Evolutionary conservation across 2,329 filamentous ascomycete genomes (phyloP), one percentile per base, ranked within the genome.

Genomic region (Aspergillus udagawae): DNA sequence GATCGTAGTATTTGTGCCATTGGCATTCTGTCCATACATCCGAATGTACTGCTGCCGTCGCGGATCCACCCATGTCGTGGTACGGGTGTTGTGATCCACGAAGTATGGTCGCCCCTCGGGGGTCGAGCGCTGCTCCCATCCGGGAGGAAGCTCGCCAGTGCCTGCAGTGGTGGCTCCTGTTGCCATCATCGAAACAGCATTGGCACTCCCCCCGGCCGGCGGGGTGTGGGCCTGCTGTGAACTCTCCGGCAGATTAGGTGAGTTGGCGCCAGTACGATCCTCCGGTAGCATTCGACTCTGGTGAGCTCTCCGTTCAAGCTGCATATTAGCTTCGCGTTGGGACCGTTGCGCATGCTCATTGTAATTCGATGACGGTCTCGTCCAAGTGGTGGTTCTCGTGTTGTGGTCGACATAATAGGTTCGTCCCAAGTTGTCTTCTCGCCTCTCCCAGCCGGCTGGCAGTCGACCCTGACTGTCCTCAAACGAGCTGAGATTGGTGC

Each of bases 391-490:
- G 55, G 94, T 93, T 67, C 94, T 84, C 6, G 92, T 96, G 74
- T 97, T 97, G 74, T 97, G 94, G 70, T 99, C 94, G 53, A 99
- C 94, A 72, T 97, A 99, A 73, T 99, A 99, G 23, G 93, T 97
- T 68, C 94, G 85, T 53, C 94, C 93, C 47, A 97, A 77, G 66
- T 97, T 94, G 73, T 99, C 94, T 74, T 97, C 93, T 56, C 94
- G 86, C 55, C 94, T 87, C 77, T 99, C 94, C 93, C 94, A 99
- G 35, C 94, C 94, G 52, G 90, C 87, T 35, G 94, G 94, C 54
- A 99, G 77, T 65, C 93, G 87, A 56, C 94, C 94, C 70, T 97
- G 92, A n/a, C 87, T 86, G 76, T 99, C 94, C 77, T 97, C 93
- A 64, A 99, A 99, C 0, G 93, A 92, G 68, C 92, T 97, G 70